A percentile compares a stretch with the other conserved stretches of the same genome.
Conservation (phyloP, 441 rosid genomes). For the Macaranga tanarius region DNA sequence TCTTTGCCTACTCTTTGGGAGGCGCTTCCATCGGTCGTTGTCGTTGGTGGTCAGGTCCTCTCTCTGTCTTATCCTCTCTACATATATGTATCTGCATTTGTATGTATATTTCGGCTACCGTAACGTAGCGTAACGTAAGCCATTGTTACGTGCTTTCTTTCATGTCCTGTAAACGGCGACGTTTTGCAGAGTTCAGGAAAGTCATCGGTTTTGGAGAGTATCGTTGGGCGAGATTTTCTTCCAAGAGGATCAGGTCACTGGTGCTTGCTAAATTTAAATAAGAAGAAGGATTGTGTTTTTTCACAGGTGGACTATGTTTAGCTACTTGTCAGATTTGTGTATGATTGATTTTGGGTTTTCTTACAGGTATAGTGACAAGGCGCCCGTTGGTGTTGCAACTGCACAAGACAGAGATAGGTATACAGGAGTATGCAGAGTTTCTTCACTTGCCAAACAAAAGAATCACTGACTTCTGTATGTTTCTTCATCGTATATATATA, state of each 20-base stretch:
- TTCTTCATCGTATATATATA: too few relatives aligned
- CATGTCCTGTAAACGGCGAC: too few relatives aligned
- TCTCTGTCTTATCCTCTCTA: too few relatives aligned
- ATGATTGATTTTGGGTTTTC: too few relatives aligned
- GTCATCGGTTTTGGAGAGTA: conserved; percentile 95
- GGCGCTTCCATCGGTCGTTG: conserved; percentile 91
- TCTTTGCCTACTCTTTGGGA: conserved; percentile 98
- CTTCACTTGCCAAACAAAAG: conserved; percentile 82
- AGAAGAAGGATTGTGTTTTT: too few relatives aligned
- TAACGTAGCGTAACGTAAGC: too few relatives aligned
- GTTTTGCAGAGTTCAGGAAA: conserved; percentile 99
- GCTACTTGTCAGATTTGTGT: too few relatives aligned
- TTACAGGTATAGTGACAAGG: conserved; percentile 87
- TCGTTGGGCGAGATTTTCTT: conserved; percentile 92
- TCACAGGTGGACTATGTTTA: too few relatives aligned
- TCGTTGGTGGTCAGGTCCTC: conserved; percentile 99
- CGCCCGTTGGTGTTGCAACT: conserved; percentile 97
- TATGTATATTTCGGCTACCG: too few relatives aligned
- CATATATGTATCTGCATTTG: too few relatives aligned
- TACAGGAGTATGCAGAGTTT: conserved; percentile 94
- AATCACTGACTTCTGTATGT: conserved; percentile 84
- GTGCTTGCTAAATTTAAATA: too few relatives aligned
- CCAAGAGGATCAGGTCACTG: conserved; percentile 96
- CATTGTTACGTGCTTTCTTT: too few relatives aligned
- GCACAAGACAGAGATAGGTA: conserved; percentile 88